These are phyloP conservation scores for Myrmaecium sp. DNA, from an alignment of 2,329 filamentous ascomycete species.

Conservation along the genomic window DNA sequence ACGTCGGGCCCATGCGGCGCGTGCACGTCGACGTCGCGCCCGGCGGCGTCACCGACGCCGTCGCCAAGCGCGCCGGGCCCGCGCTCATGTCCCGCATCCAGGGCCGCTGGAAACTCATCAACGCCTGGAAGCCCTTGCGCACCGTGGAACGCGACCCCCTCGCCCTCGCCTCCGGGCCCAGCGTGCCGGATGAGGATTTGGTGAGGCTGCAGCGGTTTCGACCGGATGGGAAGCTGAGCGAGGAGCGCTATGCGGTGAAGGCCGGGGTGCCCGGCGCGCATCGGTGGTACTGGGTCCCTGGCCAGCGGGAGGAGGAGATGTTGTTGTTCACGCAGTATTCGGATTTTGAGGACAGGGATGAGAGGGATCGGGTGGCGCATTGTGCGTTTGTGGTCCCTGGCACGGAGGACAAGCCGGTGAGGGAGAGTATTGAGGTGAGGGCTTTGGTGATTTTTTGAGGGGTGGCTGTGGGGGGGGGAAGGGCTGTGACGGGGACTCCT, in stretches of 20 bases:
- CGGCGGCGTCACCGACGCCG: constrained; percentile 11
- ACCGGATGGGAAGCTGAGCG: constrained; percentile 12
- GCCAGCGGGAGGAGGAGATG: constrained; percentile 13
- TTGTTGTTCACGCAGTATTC: constrained; percentile 15
- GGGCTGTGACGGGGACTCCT: too few relatives aligned
- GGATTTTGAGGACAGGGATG: not conserved
- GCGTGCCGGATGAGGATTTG: constrained; percentile 13
- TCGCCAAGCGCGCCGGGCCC: constrained; percentile 8
- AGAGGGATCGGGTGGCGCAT: constrained; percentile 13
- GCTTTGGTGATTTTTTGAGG: constrained; percentile 16
- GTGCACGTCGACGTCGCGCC: constrained; percentile 36
- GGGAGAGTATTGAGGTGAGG: constrained; percentile 20
- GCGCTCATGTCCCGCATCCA: constrained; percentile 9
- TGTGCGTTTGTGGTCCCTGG: constrained; percentile 15
- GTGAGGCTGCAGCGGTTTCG: constrained; percentile 15
- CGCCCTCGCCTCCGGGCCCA: constrained; percentile 14
- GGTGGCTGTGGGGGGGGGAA: too few relatives aligned
- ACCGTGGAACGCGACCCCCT: constrained; percentile 16
- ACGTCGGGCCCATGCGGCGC: constrained; percentile 27
- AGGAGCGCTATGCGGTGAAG: constrained; percentile 9
- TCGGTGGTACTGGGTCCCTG: constrained; percentile 18
- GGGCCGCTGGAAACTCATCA: constrained; percentile 18
- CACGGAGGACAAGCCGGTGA: constrained; percentile 11
- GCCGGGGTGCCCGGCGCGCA: not conserved
- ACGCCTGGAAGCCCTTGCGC: constrained; percentile 20